Base-by-base conservation (phyloP, 148 eudicot species). In the Dianthus caryophyllus region DNA sequence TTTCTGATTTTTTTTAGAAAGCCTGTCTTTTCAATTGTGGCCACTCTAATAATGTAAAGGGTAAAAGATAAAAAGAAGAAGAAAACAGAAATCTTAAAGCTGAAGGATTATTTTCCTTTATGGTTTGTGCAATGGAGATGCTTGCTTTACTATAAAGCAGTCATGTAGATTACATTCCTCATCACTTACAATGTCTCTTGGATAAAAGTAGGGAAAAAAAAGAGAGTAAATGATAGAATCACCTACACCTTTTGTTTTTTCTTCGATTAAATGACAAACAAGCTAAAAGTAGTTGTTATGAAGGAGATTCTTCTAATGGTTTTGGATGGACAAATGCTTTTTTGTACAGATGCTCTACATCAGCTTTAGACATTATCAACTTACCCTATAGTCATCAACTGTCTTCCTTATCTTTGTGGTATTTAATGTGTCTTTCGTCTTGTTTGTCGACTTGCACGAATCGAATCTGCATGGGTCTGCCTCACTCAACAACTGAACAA, bases 401-500 rank as follows among this genome's bases (percentile, higher is more conserved):
- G 62, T 74, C 61, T 72, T 86, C 54, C 73, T 69, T 68, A 81
- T 63, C 60, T 72, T 79, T 50, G 69, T 77, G 58, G 66, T 64
- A 64, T 67, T 76, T 64, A 66, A 52, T 66, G 78, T 66, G 52
- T 83, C 83, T 73, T 77, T 79, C 57, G 73, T 79, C 77, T 84
- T 87, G 15, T 76, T 75, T 22, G 76, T 71, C 33, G 73, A 79
- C 68, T 81, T 89, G 80, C 77, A 82, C 54, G 80, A 75, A 69
- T 83, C 79, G 56, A 80, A 83, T 76, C 76, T 80, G 78, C 84
- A 84, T 2, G 89, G 90, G 76, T 92, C 96, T 4, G 84, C 90
- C 74, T 92, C 91, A 29, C 72, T 81, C 38, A 92, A 79, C 67
- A 77, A 73, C 80, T 89, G 96, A 38, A 89, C 94, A 2, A 85